Base-by-base conservation (phyloP, 208 protist genomes). In the Herpetomonas samuelpessoai region DNA sequence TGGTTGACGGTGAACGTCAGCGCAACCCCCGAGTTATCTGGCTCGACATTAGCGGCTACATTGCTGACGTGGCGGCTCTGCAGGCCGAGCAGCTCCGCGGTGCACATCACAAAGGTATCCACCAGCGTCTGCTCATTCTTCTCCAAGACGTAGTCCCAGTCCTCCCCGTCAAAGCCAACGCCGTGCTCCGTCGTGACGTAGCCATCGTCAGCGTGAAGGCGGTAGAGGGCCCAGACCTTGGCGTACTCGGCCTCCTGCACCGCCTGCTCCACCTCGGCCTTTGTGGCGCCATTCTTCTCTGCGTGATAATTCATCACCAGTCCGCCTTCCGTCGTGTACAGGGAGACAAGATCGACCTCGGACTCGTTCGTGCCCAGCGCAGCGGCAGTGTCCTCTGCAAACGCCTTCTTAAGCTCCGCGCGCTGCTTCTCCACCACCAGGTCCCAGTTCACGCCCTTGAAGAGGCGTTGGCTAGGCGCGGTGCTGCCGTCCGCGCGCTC, bases 111-210 rank as follows among this genome's bases (percentile, higher is more conserved):
- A 22, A 48, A 48, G 16, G 44, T 48, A 4, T 48, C 44, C 16
- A 19, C 18, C 9, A 48, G 19, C 16, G 44, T 22, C 44, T 29
- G 65, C 21, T 31, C 38, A 22, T 19, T 26, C 58, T 18, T 60
- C 45, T 72, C 39, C 59, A 89, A 25, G 26, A 88, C 79, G 54
- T 82, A 71, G 4, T 45, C 62, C 82, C 86, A 92, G 68, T 77
- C 76, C 25, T 86, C 82, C 55, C 86, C 86, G 25, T 80, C 69
- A 51, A 84, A 84, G 46, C 57, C 72, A 19, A 66, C 53, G 26
- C 69, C 51, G 68, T 80, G 68, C 21, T 12, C 21, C 16, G 71
- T 77, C 39, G 66, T 14, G 49, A 48, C 19, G 39, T 54, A 64
- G 25, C 45, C 51, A 9, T 69, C 57, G 12, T 65, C 52, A 2